phyloP scores from a whole-genome alignment of 257 asterid genomes.

The Nicotiana noctiflora region DNA sequence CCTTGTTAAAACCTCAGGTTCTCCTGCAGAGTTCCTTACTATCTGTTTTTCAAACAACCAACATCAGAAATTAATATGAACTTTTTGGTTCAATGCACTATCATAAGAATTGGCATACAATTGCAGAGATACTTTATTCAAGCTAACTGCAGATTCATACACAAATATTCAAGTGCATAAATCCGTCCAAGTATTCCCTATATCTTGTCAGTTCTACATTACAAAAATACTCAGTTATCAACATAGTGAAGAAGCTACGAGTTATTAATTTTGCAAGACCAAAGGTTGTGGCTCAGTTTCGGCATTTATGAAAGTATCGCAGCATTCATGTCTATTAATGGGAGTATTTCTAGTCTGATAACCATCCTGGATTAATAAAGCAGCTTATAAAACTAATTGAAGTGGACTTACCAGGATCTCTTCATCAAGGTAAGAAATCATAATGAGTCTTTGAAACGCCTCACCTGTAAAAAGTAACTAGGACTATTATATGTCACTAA shows the following conservation, averaged over 20 bases:
- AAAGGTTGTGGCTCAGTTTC: neutral
- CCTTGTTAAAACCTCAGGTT: slow-evolving; percentile 69
- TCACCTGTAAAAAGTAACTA: slow-evolving; percentile 39
- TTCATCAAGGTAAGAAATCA: slow-evolving; percentile 86
- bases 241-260: neutral
- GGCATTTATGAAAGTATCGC: neutral
- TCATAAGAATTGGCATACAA: neutral
- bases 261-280: neutral
- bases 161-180: neutral
- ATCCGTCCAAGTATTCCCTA: neutral
- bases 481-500: neutral
- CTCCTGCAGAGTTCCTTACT: slow-evolving; percentile 52
- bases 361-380: neutral
- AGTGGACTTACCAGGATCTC: slow-evolving; percentile 60
- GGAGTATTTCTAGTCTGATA: neutral
- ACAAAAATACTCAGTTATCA: neutral
- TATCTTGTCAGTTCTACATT: neutral
- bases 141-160: neutral
- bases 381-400: neutral
- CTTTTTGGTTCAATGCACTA: neutral
- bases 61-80: neutral
- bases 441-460: slow-evolving; percentile 45
- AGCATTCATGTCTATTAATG: neutral
- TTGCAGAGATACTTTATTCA: neutral
- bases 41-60: slow-evolving; percentile 36